Conservation (phyloP, 345 rosid genomes). For the Raphanus sativus region DNA sequence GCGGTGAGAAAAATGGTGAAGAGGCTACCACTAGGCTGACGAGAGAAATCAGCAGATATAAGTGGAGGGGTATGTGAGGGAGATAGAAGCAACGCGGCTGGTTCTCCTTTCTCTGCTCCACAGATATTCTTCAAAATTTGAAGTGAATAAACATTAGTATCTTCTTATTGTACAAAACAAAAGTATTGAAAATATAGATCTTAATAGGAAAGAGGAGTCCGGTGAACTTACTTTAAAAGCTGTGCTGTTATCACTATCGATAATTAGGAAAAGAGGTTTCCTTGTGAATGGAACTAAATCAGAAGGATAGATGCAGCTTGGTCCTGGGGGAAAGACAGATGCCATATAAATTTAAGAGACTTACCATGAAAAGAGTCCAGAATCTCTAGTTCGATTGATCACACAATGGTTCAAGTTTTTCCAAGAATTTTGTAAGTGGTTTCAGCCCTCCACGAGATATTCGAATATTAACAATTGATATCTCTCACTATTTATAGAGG, state of each 20-base stretch:
- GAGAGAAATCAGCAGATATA: constrained; percentile 55
- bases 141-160: not conserved
- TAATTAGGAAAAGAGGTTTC: constrained; percentile 72
- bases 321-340: constrained; percentile 48
- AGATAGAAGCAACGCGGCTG: constrained; percentile 86
- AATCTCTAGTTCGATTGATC: constrained; percentile 1
- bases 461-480: not conserved
- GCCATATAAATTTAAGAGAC: constrained; percentile 8
- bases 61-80: constrained; percentile 59
- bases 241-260: constrained; percentile 77
- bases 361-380: not conserved
- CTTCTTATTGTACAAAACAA: not conserved
- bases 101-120: constrained; percentile 96
- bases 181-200: constrained; percentile 13
- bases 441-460: not conserved
- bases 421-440: not conserved
- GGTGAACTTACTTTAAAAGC: constrained; percentile 60
- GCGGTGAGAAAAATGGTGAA: constrained; percentile 85
- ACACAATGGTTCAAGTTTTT: constrained; percentile 4
- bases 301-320: constrained; percentile 74
- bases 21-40: constrained; percentile 69
- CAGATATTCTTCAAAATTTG: constrained; percentile 50
- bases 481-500: not conserved
- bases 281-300: constrained; percentile 93
- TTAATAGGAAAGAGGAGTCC: constrained; percentile 20